These are phyloP conservation scores for Pleochaeta shiraiana DNA, from an alignment of 2,329 filamentous ascomycete genomes.

Conservation along the genomic window DNA sequence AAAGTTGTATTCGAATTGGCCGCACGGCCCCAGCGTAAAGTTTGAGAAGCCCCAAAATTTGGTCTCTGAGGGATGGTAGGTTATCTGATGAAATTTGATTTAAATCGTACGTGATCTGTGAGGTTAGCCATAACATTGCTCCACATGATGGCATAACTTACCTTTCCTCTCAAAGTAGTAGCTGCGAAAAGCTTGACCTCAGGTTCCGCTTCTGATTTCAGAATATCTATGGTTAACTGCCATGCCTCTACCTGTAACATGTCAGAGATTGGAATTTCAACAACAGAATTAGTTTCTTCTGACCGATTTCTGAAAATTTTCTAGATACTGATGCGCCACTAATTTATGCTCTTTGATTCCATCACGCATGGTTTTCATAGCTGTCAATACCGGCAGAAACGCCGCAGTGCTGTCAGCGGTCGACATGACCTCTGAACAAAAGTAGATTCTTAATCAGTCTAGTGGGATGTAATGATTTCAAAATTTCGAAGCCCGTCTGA, in stretches of 20 bases:
- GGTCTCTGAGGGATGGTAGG: constrained; percentile 56
- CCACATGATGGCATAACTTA: constrained; percentile 22
- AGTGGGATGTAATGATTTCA: too few relatives aligned
- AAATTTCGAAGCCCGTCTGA: too few relatives aligned
- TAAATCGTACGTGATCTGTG: constrained; percentile 87
- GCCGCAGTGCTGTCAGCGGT: constrained; percentile 41
- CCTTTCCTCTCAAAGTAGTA: constrained; percentile 95
- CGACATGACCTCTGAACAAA: constrained; percentile 11
- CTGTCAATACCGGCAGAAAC: constrained; percentile 71
- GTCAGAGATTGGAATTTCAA: constrained; percentile 11
- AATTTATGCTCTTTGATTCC: constrained; percentile 65
- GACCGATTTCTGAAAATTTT: constrained; percentile 97
- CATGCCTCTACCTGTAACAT: constrained; percentile 57
- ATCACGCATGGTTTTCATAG: constrained; percentile 80
- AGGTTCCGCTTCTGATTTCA: constrained; percentile 60
- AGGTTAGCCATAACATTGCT: constrained; percentile 9
- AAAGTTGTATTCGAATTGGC: constrained; percentile 73
- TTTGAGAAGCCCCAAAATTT: constrained; percentile 62
- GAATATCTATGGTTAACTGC: constrained; percentile 66
- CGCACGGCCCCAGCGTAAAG: constrained; percentile 65
- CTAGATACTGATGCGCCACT: constrained; percentile 75
- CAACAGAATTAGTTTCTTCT: constrained; percentile 16
- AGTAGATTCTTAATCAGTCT: too few relatives aligned
- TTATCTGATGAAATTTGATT: constrained; percentile 64
- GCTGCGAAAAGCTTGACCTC: constrained; percentile 91